Evolutionary conservation across 345 rosid genomes (phyloP), one percentile per base, ranked within the genome.

Genomic region (Euphorbia peplus): DNA sequence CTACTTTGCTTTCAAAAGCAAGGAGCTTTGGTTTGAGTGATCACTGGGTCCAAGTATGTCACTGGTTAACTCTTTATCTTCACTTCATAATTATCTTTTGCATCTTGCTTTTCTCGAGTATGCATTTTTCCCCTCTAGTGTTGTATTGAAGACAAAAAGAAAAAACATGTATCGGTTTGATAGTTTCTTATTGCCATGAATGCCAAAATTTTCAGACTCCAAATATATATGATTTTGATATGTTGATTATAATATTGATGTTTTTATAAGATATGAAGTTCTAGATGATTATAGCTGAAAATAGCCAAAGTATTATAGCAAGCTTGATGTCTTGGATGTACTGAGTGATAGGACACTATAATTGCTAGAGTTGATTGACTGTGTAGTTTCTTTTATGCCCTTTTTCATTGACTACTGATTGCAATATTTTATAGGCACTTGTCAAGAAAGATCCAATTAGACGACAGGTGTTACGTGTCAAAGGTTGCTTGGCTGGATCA

Each of bases 401-500:
- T 15, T 10, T 64, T 35, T 65, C 47, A 6, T 32, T 70, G 16
- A 64, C 12, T 64, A 46, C 48, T 51, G 59, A 30, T 60, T 14
- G 4, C 32, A 57, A 30, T 70, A 70, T 75, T 60, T 62, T 60
- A 52, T 80, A 95, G 97, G 89, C 86, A 64, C 90, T 95, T 65
- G 90, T 88, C 47, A 91, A 90, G 83, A 95, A 88, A 73, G 99
- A 95, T 84, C 95, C 93, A 24, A 73, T 90, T 61, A 87, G 98
- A 73, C 85, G 92, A 56, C 96, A 95, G 74, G 93, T 95, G 75
- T 82, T 95, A 66, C 93, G 95, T 18, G 96, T 90, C 25, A 95
- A 91, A 79, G 93, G 96, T 69, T 90, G 99, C 80, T 82, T 90
- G 80, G 96, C 92, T 18, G 96, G 96, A 69, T 95, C 99, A 72